Conservation (phyloP, 2,329 filamentous ascomycete genomes). For the Fusarium humuli region DNA sequence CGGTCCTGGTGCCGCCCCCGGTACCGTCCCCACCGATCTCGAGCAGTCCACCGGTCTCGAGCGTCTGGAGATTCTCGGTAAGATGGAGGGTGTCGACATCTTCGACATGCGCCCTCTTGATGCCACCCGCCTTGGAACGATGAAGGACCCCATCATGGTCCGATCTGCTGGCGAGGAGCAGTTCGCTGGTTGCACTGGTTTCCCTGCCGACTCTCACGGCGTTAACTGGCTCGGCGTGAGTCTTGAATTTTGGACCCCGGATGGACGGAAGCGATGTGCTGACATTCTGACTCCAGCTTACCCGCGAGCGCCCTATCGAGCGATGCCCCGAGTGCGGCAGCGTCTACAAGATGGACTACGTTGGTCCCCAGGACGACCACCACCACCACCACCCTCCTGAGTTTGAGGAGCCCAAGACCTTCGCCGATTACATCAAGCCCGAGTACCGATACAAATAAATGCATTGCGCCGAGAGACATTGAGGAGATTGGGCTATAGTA, state of each 20-base stretch:
- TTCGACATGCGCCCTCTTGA: constrained; percentile 99
- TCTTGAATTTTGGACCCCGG: constrained; percentile 39
- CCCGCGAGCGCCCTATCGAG: constrained; percentile 89
- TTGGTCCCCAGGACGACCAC: constrained; percentile 82
- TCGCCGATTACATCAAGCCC: constrained; percentile 94
- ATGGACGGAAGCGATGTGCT: constrained; percentile 32
- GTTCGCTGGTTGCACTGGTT: constrained; percentile 95
- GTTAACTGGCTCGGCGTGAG: constrained; percentile 91
- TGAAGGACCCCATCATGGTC: constrained; percentile 90
- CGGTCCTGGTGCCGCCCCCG: constrained; percentile 81
- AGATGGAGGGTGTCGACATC: constrained; percentile 98
- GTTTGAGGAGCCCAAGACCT: constrained; percentile 91
- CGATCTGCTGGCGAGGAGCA: constrained; percentile 95
- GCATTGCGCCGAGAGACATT: constrained; percentile 37
- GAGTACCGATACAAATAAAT: constrained; percentile 82
- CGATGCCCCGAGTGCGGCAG: constrained; percentile 97
- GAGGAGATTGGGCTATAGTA: constrained; percentile 38
- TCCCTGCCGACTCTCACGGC: constrained; percentile 89
- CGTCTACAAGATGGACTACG: constrained; percentile 98
- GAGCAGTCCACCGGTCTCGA: constrained; percentile 98
- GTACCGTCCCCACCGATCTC: constrained; percentile 91
- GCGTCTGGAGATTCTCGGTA: constrained; percentile 97
- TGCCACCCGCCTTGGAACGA: constrained; percentile 88
- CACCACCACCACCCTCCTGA: constrained; percentile 71
- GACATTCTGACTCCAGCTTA: constrained; percentile 66